These are phyloP conservation scores for Debaryomyces maramus DNA, from an alignment of 805 yeast genomes.

Conservation along the genomic window DNA sequence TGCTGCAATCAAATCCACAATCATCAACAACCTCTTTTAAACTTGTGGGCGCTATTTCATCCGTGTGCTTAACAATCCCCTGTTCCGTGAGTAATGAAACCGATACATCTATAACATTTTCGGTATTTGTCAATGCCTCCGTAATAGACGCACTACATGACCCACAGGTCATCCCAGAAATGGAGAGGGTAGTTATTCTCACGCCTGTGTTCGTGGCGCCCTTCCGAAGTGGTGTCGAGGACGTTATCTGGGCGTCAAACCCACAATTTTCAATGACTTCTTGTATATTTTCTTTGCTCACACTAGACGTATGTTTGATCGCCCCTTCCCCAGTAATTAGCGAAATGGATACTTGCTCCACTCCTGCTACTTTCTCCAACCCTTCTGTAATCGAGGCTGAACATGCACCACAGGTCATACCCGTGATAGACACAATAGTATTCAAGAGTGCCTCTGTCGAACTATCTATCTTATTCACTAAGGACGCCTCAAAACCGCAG, in stretches of 20 bases:
- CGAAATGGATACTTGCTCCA: constrained; percentile 58
- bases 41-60: constrained; percentile 27
- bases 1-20: constrained; percentile 39
- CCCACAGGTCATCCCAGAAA: constrained; percentile 84
- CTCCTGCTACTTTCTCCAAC: constrained; percentile 49
- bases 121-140: constrained; percentile 45
- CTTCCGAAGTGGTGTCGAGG: neutral
- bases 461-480: neutral
- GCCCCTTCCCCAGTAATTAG: constrained; percentile 70
- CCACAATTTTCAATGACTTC: constrained; percentile 49
- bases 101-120: constrained; percentile 53
- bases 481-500: constrained; percentile 25
- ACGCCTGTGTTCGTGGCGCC: neutral
- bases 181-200: constrained; percentile 1
- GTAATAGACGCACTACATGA: constrained; percentile 73
- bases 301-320: constrained; percentile 44
- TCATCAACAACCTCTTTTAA: constrained; percentile 64
- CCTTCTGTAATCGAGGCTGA: constrained; percentile 55
- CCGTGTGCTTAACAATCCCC: constrained; percentile 56
- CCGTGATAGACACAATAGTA: constrained; percentile 42
- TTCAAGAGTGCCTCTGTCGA: neutral
- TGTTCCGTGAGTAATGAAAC: constrained; percentile 79
- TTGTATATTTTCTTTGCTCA: constrained; percentile 17
- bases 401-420: constrained; percentile 95
- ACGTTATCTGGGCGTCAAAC: constrained; percentile 43